Conservation (phyloP, 257 asterid species). For the Lithospermum erythrorhizon region DNA sequence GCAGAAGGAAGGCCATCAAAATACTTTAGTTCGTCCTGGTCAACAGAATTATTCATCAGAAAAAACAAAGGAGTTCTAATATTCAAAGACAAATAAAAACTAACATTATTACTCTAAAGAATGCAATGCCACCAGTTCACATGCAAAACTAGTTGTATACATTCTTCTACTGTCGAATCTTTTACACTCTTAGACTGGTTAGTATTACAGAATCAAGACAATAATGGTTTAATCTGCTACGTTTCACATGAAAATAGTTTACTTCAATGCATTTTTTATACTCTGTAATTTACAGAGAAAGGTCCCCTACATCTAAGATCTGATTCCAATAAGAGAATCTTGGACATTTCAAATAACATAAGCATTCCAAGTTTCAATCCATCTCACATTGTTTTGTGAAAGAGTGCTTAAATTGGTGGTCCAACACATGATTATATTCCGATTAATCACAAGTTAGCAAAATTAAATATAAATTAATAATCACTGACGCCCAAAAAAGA, state of each 20-base stretch:
- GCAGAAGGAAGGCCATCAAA: conserved; percentile 55
- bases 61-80: neutral
- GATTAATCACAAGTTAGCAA: no score
- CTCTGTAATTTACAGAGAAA: neutral
- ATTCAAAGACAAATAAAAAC: neutral
- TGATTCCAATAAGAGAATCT: neutral
- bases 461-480: no score
- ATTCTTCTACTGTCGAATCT: neutral
- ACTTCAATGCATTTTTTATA: no score
- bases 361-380: neutral
- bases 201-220: neutral
- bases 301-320: neutral
- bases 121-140: neutral
- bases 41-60: neutral
- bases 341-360: neutral
- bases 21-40: conserved; percentile 73
- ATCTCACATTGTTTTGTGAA: no score
- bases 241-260: no score
- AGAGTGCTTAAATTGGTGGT: no score
- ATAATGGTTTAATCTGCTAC: neutral
- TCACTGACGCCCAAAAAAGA: no score
- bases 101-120: no score
- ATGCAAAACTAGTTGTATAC: neutral
- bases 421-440: no score
- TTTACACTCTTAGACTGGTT: neutral